Evolutionary conservation across 2,329 filamentous ascomycete genomes (phyloP), one percentile per base, ranked within the genome.

Genomic region (Aphanoascus verrucosus): DNA sequence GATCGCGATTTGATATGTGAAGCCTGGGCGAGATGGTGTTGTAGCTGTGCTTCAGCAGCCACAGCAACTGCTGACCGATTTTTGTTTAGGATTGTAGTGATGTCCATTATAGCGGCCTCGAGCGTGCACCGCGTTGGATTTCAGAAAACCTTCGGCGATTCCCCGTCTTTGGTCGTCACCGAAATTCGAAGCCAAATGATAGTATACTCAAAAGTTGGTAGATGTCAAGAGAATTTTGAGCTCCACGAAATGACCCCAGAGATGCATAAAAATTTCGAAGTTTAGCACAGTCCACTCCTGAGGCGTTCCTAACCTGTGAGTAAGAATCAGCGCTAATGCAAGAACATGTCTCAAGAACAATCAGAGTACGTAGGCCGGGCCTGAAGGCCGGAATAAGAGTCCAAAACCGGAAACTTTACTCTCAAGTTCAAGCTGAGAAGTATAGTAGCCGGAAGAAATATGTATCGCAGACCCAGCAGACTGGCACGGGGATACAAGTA

Each of bases 51-150:
- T 61, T 73, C 69, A 60, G 69, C 67, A 50, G 69, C 69, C 57
- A 67, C 69, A 49, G 72, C 67, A 58, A 68, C 69, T 60, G 64
- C 59, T 55, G 71, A 70, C 59, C 70, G 72, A 64, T 75, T 76
- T 61, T 70, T 69, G 63, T 76, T 76, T 57, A 77, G 63, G 54
- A 77, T 75, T 54, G 72, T 75, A 58, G 73, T 74, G 66, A 77
- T 75, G 64, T 77, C 74, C 74, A 77, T 77, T 9, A n/a, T 32
- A 19, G 23, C 23, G 32, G 12, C 32, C n/a, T 45, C 37, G 15
- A 31, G 9, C 41, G 19, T n/a, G 28, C 19, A 28, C 40, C 37
- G 11, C 19, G 35, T 40, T 28, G 17, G 41, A 17, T 28, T 15
- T 31, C 11, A 3, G 17, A 14, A 4, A n/a, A 17, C 15, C 5